Evolutionary conservation across 805 yeast species (phyloP).

Genomic region (Myxozyma melibiosi): DNA sequence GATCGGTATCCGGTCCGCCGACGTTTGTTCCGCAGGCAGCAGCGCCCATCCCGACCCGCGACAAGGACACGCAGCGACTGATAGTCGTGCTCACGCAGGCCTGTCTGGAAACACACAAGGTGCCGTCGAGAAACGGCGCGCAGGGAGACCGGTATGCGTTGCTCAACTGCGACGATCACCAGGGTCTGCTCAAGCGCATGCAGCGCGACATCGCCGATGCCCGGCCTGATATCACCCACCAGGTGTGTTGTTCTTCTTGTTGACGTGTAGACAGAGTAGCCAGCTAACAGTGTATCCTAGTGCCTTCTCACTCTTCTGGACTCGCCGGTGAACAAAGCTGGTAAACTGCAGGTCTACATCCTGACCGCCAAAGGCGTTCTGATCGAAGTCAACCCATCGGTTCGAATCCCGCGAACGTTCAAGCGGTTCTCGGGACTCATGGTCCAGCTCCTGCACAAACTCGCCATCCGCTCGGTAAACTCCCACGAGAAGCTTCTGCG

Average conservation of each 20-base stretch:
- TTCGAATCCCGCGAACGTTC: constrained; percentile 96
- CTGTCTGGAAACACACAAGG: constrained; percentile 90
- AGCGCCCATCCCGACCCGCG: constrained; percentile 73
- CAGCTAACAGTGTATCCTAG: constrained; percentile 3
- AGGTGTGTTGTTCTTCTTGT: constrained; percentile 40
- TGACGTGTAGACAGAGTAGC: neutral
- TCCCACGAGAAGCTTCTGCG: constrained; percentile 91
- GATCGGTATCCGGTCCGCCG: constrained; percentile 41
- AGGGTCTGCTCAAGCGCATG: constrained; percentile 91
- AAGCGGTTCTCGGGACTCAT: constrained; percentile 96
- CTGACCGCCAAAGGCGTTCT: constrained; percentile 94
- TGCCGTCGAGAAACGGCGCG: constrained; percentile 68
- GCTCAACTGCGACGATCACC: constrained; percentile 97
- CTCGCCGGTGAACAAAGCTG: constrained; percentile 98
- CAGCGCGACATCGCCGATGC: constrained; percentile 97
- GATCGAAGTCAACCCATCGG: constrained; percentile 93
- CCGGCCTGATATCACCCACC: constrained; percentile 99
- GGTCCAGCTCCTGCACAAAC: constrained; percentile 93
- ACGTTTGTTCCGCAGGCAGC: constrained; percentile 93
- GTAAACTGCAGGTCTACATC: constrained; percentile 92
- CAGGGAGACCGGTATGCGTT: constrained; percentile 86
- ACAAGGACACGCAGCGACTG: constrained; percentile 80
- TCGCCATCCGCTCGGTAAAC: constrained; percentile 90
- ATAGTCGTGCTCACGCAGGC: constrained; percentile 96
- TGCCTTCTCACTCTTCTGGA: constrained; percentile 91